Evolutionary conservation across 345 rosid genomes (phyloP).

Genomic region (Turnera subulata): DNA sequence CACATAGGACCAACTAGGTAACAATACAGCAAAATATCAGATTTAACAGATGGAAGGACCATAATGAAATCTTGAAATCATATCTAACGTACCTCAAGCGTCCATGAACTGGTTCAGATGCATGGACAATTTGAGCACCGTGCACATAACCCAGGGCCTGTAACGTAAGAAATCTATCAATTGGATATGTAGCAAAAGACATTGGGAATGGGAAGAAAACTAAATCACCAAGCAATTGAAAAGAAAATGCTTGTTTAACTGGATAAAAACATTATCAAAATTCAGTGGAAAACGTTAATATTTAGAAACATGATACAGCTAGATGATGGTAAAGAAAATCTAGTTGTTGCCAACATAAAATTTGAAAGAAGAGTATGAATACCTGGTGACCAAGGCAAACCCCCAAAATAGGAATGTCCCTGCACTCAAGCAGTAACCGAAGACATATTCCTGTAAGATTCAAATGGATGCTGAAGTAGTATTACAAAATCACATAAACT

Average conservation of each 20-base stretch:
- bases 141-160: slow-evolving; percentile 94
- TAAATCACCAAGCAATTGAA: too few species aligned
- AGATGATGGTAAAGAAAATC: slow-evolving; percentile 1
- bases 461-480: slow-evolving; percentile 19
- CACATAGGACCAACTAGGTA: too few species aligned
- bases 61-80: slow-evolving; percentile 7
- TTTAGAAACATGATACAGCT: background rate
- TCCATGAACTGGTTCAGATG: slow-evolving; percentile 92
- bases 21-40: background rate
- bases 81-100: slow-evolving; percentile 69
- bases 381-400: slow-evolving; percentile 99
- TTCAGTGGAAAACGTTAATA: background rate
- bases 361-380: background rate
- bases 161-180: slow-evolving; percentile 15
- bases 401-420: slow-evolving; percentile 85
- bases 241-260: background rate
- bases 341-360: background rate
- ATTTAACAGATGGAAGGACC: background rate
- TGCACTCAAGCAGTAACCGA: slow-evolving; percentile 70
- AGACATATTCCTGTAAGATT: slow-evolving; percentile 76
- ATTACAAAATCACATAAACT: slow-evolving; percentile 12
- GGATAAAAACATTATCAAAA: background rate
- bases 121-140: slow-evolving; percentile 83
- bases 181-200: slow-evolving; percentile 2
- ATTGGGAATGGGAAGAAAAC: background rate